A percentile compares a stretch with the other conserved stretches of the same genome.
These are phyloP conservation scores for Pascua guehoae DNA, from an alignment of 1,284 basidiomycete species.

Conservation along the genomic window DNA sequence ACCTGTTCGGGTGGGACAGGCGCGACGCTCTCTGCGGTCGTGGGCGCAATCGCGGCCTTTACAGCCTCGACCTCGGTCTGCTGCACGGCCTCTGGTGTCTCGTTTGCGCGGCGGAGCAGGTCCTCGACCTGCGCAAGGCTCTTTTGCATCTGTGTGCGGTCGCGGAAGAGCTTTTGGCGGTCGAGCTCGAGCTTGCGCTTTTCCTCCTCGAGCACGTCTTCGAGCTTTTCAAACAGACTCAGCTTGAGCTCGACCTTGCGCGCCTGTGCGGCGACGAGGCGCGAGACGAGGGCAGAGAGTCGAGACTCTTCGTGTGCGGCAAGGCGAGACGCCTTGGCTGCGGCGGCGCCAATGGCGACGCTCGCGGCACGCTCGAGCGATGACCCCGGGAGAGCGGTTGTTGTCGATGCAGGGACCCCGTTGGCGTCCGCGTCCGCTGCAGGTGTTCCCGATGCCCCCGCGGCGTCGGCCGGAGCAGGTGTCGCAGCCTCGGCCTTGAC, in stretches of 20 bases:
- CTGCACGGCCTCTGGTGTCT: conserved; percentile 9
- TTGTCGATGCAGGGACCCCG: conserved; percentile 26
- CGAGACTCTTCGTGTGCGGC: conserved; percentile 81
- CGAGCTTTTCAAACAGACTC: conserved; percentile 84
- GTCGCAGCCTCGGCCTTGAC: conserved; percentile 20
- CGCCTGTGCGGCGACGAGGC: conserved; percentile 84
- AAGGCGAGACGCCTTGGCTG: conserved; percentile 76
- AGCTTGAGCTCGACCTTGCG: conserved; percentile 92
- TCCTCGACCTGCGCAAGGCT: conserved; percentile 41
- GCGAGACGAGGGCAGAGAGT: conserved; percentile 74
- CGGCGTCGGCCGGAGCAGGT: conserved; percentile 18
- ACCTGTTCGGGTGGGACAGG: neutral
- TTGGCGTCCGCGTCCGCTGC: conserved; percentile 34
- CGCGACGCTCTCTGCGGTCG: conserved; percentile 12
- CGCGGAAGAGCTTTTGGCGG: conserved; percentile 45
- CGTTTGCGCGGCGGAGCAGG: conserved; percentile 34
- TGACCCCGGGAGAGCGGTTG: conserved; percentile 61
- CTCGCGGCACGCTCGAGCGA: conserved; percentile 74
- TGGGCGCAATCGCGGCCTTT: conserved; percentile 11
- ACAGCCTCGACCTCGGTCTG: conserved; percentile 7
- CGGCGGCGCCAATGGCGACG: conserved; percentile 82
- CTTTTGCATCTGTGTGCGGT: conserved; percentile 37
- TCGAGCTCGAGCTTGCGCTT: conserved; percentile 47
- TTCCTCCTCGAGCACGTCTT: conserved; percentile 83
- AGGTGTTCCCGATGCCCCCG: conserved; percentile 5